Evolutionary conservation across 495 filamentous ascomycete species (phyloP), one percentile per base, ranked within the genome.

Genomic region (Podospora pseudopauciseta): DNA sequence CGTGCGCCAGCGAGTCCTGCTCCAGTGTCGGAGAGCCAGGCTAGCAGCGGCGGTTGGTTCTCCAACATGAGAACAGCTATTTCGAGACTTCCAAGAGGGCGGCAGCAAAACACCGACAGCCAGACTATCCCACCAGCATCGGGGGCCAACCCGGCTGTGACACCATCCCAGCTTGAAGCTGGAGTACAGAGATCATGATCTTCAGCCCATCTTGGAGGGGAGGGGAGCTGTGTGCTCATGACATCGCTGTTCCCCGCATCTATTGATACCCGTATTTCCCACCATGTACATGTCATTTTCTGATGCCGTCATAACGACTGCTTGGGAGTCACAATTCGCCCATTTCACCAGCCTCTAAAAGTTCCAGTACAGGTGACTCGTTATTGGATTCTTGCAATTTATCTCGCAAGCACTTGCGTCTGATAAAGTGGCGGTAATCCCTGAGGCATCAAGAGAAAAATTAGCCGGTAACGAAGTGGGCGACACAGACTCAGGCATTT

Each of bases 141-240:
- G 5, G 71, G 68, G 6, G 63, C 70, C 49, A 71, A 70, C 64
- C 62, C 63, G 0, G 20, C 65, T 28, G 68, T 74, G 11, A 76
- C 78, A 3, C 77, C 77, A 2, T 78, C 78, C 4, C 73, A 78
- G 49, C 74, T 80, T 3, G 78, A 80, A 65, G 73, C 78, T 11
- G 78, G 76, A 27, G 66, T 71, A 13, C 67, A 70, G 39, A 55
- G 53, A 64, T 23, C 32, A 49, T 16, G 15, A 13, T 49, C 2
- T 49, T 49, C 15, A 11, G 15, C 39, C 39, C 9, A 13, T 49
- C 7, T 49, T 49, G 2, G 39, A 49, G 39, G 13, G 39, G 39
- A 49, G 9, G 0, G 39, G 39, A 49, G 1, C 13, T 16, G 7
- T 49, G 39, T 49, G 39, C 13, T 16, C 39, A 49, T 16, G 13